These are phyloP conservation scores for Aspergillus avenaceus DNA, from an alignment of 495 filamentous ascomycete species.

Conservation along the genomic window DNA sequence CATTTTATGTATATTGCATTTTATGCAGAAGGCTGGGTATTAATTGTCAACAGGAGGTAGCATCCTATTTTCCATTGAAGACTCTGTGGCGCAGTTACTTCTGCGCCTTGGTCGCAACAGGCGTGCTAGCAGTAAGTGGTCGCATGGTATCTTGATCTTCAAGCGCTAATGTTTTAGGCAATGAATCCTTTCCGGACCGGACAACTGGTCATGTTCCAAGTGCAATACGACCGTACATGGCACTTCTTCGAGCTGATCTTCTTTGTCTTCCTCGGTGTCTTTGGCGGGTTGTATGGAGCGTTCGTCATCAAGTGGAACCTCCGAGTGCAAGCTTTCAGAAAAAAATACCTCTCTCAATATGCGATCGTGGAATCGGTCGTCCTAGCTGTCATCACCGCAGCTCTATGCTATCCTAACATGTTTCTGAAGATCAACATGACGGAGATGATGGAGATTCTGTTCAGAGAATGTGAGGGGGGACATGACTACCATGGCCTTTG, in stretches of 20 bases:
- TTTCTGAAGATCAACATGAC: constrained; percentile 98
- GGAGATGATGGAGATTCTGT: constrained; percentile 97
- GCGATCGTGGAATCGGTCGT: constrained; percentile 85
- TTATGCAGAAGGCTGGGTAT: neutral
- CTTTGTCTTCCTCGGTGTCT: constrained; percentile 86
- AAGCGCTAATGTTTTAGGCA: constrained; percentile 37
- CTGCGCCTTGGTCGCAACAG: constrained; percentile 93
- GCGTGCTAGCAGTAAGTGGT: constrained; percentile 68
- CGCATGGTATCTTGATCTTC: neutral
- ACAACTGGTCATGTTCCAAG: constrained; percentile 99
- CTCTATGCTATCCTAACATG: constrained; percentile 94
- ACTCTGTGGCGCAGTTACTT: constrained; percentile 99
- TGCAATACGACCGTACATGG: constrained; percentile 93
- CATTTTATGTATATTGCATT: neutral
- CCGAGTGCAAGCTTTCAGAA: constrained; percentile 83
- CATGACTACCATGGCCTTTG: constrained; percentile 92
- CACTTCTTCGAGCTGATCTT: constrained; percentile 96
- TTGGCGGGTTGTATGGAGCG: constrained; percentile 92
- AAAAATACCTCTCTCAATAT: constrained; percentile 84
- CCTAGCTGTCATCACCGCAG: constrained; percentile 75
- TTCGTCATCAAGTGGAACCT: constrained; percentile 99
- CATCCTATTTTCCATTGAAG: constrained; percentile 95
- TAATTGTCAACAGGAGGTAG: constrained; percentile 68
- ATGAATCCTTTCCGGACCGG: constrained; percentile 98
- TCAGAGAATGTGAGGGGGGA: constrained; percentile 88